These are phyloP conservation scores for Ophiostoma quercus DNA, from an alignment of 2,329 filamentous ascomycete species.

Conservation along the genomic window DNA sequence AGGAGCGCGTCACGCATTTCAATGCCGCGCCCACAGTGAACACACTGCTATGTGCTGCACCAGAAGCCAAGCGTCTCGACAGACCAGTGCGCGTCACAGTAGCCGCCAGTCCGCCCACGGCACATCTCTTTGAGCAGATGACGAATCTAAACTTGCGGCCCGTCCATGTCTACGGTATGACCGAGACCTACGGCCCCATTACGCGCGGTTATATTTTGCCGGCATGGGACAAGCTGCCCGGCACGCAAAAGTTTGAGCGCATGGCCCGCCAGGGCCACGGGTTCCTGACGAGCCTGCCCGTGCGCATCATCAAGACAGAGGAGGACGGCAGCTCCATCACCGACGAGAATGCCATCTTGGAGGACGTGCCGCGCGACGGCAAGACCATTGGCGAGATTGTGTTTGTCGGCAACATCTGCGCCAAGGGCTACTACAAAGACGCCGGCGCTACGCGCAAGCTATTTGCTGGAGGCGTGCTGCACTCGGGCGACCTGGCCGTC, in stretches of 20 bases:
- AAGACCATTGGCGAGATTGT: constrained; percentile 54
- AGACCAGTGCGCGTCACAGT: constrained; percentile 80
- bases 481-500: constrained; percentile 88
- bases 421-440: constrained; percentile 89
- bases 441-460: constrained; percentile 77
- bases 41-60: constrained; percentile 77
- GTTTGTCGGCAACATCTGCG: constrained; percentile 86
- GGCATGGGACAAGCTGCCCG: constrained; percentile 68
- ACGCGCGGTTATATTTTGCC: constrained; percentile 90
- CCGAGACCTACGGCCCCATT: constrained; percentile 89
- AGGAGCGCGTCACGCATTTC: constrained; percentile 87
- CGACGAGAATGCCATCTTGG: constrained; percentile 39
- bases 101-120: constrained; percentile 83
- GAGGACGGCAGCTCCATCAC: constrained; percentile 46
- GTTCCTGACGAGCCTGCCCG: constrained; percentile 75
- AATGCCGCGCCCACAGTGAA: constrained; percentile 96
- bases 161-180: constrained; percentile 87
- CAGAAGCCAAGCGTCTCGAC: constrained; percentile 65
- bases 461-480: constrained; percentile 78
- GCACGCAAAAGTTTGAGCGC: constrained; percentile 72
- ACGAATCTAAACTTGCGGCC: constrained; percentile 76
- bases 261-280: constrained; percentile 96
- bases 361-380: constrained; percentile 48
- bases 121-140: constrained; percentile 92
- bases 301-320: constrained; percentile 71